Evolutionary conservation across 305 asterid genomes (phyloP).

Genomic region (Solanum hybrid): DNA sequence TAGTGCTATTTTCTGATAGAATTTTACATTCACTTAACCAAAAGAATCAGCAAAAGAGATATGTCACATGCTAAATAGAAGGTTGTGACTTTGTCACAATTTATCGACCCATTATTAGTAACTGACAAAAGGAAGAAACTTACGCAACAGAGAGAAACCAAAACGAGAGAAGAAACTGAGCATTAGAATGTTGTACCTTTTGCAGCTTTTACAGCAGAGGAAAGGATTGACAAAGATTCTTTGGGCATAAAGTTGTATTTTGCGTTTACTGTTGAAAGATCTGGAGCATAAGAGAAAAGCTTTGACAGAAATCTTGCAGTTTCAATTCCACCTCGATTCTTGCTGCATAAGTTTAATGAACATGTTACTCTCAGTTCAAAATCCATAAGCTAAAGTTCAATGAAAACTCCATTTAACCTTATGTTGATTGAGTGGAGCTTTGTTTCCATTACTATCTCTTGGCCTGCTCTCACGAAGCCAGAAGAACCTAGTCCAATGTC

Average conservation of each 20-base stretch:
- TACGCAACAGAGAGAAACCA: neutral
- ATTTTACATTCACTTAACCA: neutral
- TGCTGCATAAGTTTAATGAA: constrained; percentile 34
- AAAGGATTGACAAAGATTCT: constrained; percentile 50
- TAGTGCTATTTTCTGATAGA: neutral
- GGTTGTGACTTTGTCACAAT: neutral
- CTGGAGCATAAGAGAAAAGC: constrained; percentile 42
- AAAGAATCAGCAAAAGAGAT: neutral
- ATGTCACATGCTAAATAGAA: neutral
- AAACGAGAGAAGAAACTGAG: neutral
- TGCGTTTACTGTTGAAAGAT: constrained; percentile 51
- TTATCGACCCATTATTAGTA: neutral
- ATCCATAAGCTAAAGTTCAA: neutral
- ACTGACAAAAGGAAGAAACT: neutral
- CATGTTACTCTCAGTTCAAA: constrained; percentile 6
- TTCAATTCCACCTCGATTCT: constrained; percentile 73
- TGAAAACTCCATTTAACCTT: constrained; percentile 36
- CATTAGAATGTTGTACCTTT: constrained; percentile 36
- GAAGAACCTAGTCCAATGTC: constrained; percentile 63
- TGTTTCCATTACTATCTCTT: constrained; percentile 33
- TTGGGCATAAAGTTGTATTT: constrained; percentile 62
- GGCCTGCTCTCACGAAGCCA: constrained; percentile 49
- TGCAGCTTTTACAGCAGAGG: constrained; percentile 41
- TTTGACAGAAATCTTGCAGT: constrained; percentile 60
- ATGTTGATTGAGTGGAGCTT: constrained; percentile 56